These are phyloP conservation scores for Phytophthora fragariae DNA, from an alignment of 352 stramenopile genomes.

Conservation along the genomic window DNA sequence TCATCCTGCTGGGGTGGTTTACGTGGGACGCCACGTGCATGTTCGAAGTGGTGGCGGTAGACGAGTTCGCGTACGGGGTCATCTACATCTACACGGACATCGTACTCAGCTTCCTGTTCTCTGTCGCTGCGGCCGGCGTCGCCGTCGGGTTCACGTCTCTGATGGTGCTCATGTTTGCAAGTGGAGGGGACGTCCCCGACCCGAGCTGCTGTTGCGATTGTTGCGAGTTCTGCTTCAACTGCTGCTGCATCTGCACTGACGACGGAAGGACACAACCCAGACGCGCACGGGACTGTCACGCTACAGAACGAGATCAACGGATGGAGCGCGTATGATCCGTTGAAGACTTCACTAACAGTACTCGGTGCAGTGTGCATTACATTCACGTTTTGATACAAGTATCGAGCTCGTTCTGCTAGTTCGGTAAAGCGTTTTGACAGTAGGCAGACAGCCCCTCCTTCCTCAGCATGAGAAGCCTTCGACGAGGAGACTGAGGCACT, in stretches of 20 bases:
- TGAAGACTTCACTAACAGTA: not conserved
- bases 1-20: slow-evolving; percentile 50
- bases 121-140: slow-evolving; percentile 22
- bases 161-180: slow-evolving; percentile 23
- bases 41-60: slow-evolving; percentile 49
- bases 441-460: not conserved
- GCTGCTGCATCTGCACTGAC: slow-evolving; percentile 7
- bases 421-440: not conserved
- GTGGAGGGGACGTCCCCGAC: slow-evolving; percentile 3
- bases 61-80: slow-evolving; percentile 56
- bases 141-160: slow-evolving; percentile 29
- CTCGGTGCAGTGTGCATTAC: not conserved
- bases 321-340: slow-evolving; percentile 28
- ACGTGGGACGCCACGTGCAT: slow-evolving; percentile 46
- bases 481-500: slow-evolving; percentile 44
- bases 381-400: not conserved
- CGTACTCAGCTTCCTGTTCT: slow-evolving; percentile 45
- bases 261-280: not conserved
- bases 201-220: slow-evolving; percentile 5
- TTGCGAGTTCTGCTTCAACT: slow-evolving; percentile 8
- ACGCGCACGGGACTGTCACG: not conserved
- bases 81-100: slow-evolving; percentile 68
- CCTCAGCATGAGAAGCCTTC: slow-evolving; percentile 32
- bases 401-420: not conserved
- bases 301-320: not conserved